Evolutionary conservation across 139 green algal species (phyloP).

Genomic region (Chlamydomonas sp.): DNA sequence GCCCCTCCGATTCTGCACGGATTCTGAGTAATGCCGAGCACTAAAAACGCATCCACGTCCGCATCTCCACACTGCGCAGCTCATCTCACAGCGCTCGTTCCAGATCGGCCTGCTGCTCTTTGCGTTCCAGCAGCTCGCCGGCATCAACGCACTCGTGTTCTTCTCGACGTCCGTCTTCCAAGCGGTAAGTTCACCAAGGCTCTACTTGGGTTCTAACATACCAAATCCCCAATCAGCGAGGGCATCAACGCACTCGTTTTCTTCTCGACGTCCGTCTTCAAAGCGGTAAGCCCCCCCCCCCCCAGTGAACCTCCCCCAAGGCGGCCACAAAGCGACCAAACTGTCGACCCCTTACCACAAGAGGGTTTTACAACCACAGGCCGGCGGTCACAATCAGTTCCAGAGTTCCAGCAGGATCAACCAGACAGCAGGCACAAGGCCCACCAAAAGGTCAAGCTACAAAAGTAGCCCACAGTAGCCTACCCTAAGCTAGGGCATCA

Average conservation of each 20-base stretch:
- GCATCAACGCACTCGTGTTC: constrained; percentile 95
- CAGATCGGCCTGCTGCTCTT: constrained; percentile 18
- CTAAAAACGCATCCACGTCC: too few relatives aligned
- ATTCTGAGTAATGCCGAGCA: too few relatives aligned
- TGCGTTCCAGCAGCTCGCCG: constrained; percentile 85
- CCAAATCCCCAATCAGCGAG: not conserved
- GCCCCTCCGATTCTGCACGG: too few relatives aligned
- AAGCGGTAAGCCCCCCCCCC: constrained; percentile 47
- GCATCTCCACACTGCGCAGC: too few relatives aligned
- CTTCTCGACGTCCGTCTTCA: constrained; percentile 90
- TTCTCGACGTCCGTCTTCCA: constrained; percentile 90
- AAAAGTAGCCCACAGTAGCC: not conserved
- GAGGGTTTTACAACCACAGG: too few relatives aligned
- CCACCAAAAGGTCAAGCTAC: not conserved
- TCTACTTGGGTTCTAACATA: not conserved
- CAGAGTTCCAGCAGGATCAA: too few relatives aligned
- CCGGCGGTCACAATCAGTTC: too few relatives aligned
- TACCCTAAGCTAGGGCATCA: not conserved
- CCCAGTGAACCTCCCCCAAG: too few relatives aligned
- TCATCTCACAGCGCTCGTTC: constrained; percentile 3
- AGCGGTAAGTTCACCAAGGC: constrained; percentile 38
- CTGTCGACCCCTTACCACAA: too few relatives aligned
- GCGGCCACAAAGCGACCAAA: too few relatives aligned
- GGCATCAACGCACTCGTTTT: constrained; percentile 66
- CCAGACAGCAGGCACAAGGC: too few relatives aligned